Conservation (phyloP, 305 asterid genomes). For the Salvia sclarea region DNA sequence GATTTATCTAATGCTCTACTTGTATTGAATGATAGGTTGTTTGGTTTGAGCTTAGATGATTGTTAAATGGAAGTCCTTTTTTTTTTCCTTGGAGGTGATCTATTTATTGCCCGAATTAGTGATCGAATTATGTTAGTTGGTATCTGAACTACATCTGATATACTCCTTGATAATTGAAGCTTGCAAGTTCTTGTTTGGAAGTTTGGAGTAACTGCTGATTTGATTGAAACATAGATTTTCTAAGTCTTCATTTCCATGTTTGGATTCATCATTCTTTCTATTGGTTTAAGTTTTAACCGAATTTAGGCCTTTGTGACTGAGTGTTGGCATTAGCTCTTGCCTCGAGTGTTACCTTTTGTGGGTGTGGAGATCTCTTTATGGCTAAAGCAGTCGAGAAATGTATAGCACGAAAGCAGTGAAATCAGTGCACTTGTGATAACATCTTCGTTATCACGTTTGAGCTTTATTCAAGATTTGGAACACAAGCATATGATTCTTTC, state of each 20-base stretch:
- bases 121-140: background rate
- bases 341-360: background rate
- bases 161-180: slow-evolving; percentile 4
- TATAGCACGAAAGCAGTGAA: background rate
- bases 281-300: background rate
- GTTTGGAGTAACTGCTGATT: background rate
- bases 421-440: background rate
- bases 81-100: background rate
- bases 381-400: background rate
- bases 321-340: background rate
- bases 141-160: background rate
- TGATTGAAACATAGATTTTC: background rate
- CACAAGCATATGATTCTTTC: slow-evolving; percentile 10
- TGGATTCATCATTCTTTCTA: background rate
- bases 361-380: background rate
- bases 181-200: background rate
- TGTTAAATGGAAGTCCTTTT: background rate
- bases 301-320: background rate
- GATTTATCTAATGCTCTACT: background rate
- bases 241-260: background rate
- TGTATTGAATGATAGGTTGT: background rate
- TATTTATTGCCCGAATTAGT: background rate
- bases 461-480: slow-evolving; percentile 8
- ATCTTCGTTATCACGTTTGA: background rate
- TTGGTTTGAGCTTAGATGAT: slow-evolving; percentile 1